Conservation (phyloP, 306 rosid species). For the Urtica urens region DNA sequence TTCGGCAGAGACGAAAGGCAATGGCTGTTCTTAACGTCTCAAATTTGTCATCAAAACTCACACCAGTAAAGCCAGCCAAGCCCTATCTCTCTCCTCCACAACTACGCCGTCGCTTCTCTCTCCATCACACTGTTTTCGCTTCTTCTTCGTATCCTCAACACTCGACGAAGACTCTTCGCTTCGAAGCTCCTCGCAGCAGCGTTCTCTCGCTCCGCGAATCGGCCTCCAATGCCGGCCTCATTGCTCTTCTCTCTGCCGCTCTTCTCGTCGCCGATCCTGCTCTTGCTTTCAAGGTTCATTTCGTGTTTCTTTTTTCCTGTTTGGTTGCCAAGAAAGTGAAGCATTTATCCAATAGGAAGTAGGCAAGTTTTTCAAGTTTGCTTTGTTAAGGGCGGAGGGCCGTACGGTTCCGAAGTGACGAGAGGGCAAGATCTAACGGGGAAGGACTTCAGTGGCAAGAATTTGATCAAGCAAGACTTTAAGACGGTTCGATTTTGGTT, state of each 20-base stretch:
- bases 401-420: conserved; percentile 80
- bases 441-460: conserved; percentile 81
- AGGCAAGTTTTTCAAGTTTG: background rate
- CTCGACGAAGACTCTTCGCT: background rate
- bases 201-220: conserved; percentile 28
- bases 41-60: conserved; percentile 27
- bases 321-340: conserved; percentile 8
- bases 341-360: background rate
- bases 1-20: too few relatives aligned
- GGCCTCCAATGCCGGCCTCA: conserved; percentile 38
- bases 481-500: conserved; percentile 49
- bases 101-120: background rate
- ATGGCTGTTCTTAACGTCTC: conserved; percentile 72
- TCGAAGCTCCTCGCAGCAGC: conserved; percentile 26
- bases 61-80: conserved; percentile 16
- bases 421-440: conserved; percentile 91
- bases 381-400: conserved; percentile 68
- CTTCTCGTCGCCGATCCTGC: conserved; percentile 60
- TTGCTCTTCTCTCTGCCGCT: conserved; percentile 68
- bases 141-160: too few relatives aligned
- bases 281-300: conserved; percentile 65
- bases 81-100: conserved; percentile 9
- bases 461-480: conserved; percentile 85
- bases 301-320: conserved; percentile 1
- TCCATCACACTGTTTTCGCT: conserved; percentile 2